A percentile compares a stretch with the other conserved stretches of the same genome.
These are phyloP conservation scores for Clonostachys rosea DNA, from an alignment of 2,329 filamentous ascomycete species.

Conservation along the genomic window DNA sequence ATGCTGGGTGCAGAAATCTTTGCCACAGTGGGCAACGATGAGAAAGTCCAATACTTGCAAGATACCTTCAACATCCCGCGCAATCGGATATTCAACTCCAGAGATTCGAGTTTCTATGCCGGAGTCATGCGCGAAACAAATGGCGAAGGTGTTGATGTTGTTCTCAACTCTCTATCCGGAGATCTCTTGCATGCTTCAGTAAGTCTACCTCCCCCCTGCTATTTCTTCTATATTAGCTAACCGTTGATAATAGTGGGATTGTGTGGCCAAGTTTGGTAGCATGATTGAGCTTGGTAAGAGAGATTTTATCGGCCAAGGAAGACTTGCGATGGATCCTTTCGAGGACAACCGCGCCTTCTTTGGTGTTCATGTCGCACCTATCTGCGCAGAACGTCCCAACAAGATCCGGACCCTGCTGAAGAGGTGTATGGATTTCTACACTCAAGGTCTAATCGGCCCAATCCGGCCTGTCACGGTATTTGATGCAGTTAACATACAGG, in stretches of 20 bases:
- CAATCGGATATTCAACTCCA: conserved; percentile 22
- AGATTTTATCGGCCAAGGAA: conserved; percentile 18
- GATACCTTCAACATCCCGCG: conserved; percentile 15
- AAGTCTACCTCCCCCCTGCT: too few species aligned
- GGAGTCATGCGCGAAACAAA: conserved; percentile 16
- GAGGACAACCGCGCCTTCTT: conserved; percentile 23
- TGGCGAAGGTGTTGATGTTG: conserved; percentile 22
- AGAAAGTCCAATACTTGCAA: conserved; percentile 21
- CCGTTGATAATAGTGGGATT: conserved; percentile 21
- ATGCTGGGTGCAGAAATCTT: conserved; percentile 11
- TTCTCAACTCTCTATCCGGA: conserved; percentile 24
- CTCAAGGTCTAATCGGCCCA: too few species aligned
- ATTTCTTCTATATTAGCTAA: too few species aligned
- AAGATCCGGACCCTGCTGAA: too few species aligned
- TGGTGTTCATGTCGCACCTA: conserved; percentile 20
- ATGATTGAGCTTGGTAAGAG: conserved; percentile 41
- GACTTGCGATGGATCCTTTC: conserved; percentile 21
- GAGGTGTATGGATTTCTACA: too few species aligned
- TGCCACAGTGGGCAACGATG: conserved; percentile 9
- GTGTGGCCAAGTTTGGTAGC: conserved; percentile 34
- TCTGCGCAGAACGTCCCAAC: too few species aligned
- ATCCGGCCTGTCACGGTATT: conserved; percentile 11
- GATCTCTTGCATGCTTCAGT: conserved; percentile 18
- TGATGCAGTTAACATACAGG: conserved; percentile 16
- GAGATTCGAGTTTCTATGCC: conserved; percentile 15